Evolutionary conservation across 83 land plant species (phyloP).

Genomic region (Isoetes engelmannii): DNA sequence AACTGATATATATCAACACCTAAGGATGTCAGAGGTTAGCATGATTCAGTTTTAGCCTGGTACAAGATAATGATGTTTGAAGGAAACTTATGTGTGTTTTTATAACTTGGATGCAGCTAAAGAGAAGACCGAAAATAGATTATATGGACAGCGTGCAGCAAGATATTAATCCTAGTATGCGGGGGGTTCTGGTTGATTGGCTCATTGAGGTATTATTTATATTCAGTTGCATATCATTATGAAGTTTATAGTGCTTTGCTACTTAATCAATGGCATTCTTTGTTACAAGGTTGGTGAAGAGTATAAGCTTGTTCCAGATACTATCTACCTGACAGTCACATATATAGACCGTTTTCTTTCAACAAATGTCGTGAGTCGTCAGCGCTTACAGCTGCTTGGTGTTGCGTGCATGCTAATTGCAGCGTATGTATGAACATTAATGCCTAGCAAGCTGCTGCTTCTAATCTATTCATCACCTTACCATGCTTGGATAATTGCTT

Average conservation of each 20-base stretch:
- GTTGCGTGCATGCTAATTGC: constrained; percentile 11
- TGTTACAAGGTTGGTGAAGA: constrained; percentile 5
- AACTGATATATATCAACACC: constrained; percentile 4
- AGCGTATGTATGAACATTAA: not conserved
- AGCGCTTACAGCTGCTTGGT: constrained; percentile 8
- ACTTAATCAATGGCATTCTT: not conserved
- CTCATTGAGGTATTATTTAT: constrained; percentile 1
- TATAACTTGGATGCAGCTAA: not conserved
- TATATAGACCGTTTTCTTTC: constrained; percentile 9
- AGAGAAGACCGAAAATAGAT: not conserved
- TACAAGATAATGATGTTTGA: not conserved
- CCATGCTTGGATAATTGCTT: not conserved
- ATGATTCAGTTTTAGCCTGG: not conserved
- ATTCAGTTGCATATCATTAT: not conserved
- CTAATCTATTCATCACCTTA: not conserved
- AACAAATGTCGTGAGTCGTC: constrained; percentile 1
- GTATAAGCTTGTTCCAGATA: constrained; percentile 7
- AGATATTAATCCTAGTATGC: constrained; percentile 7
- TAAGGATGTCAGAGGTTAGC: constrained; percentile 2
- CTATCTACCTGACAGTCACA: not conserved
- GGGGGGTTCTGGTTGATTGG: constrained; percentile 7
- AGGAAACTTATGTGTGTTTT: not conserved
- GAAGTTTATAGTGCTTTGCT: not conserved
- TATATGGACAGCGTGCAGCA: constrained; percentile 8
- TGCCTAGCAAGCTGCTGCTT: not conserved